Percentiles rank a stretch among this genome's conserved stretches.
These are phyloP conservation scores for Aspergillus uvarum DNA, from an alignment of 2,329 filamentous ascomycete genomes.

Conservation along the genomic window DNA sequence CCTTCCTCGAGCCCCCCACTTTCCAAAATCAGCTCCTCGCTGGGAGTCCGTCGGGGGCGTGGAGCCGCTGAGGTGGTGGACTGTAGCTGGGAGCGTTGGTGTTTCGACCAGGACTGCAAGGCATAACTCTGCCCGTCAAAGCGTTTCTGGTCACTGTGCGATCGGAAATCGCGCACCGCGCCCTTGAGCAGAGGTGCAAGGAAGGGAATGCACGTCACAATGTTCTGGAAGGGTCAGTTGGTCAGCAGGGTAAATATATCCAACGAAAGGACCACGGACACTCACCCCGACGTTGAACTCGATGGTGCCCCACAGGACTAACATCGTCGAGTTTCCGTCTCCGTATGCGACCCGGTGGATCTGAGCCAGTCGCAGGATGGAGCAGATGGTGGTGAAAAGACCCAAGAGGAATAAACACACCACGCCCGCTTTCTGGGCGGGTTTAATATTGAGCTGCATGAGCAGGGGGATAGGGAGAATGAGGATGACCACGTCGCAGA, in stretches of 20 bases:
- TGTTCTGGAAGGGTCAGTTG: slow-evolving; percentile 25
- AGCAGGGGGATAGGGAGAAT: slow-evolving; percentile 54
- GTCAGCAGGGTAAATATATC: not conserved
- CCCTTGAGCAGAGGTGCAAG: slow-evolving; percentile 32
- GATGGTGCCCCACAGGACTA: slow-evolving; percentile 58
- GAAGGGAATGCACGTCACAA: slow-evolving; percentile 37
- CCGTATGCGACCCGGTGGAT: slow-evolving; percentile 52
- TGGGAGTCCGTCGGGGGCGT: slow-evolving; percentile 21
- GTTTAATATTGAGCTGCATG: slow-evolving; percentile 50
- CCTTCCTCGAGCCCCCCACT: slow-evolving; percentile 18
- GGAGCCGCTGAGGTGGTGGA: slow-evolving; percentile 5
- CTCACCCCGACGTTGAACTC: slow-evolving; percentile 59
- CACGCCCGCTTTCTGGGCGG: slow-evolving; percentile 52
- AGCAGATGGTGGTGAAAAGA: slow-evolving; percentile 57
- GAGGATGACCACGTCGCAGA: slow-evolving; percentile 53
- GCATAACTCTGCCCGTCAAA: slow-evolving; percentile 31
- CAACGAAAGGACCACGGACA: not conserved
- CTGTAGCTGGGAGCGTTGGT: slow-evolving; percentile 5
- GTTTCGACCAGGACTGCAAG: slow-evolving; percentile 28
- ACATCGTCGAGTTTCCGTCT: slow-evolving; percentile 57
- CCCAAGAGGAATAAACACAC: slow-evolving; percentile 55
- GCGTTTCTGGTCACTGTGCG: slow-evolving; percentile 40
- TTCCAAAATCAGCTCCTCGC: slow-evolving; percentile 29
- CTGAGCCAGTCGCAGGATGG: slow-evolving; percentile 53
- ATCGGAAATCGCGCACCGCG: slow-evolving; percentile 32